phyloP scores from a whole-genome alignment of 2,329 filamentous ascomycete genomes.

The Paraconiothyrium brasiliense region DNA sequence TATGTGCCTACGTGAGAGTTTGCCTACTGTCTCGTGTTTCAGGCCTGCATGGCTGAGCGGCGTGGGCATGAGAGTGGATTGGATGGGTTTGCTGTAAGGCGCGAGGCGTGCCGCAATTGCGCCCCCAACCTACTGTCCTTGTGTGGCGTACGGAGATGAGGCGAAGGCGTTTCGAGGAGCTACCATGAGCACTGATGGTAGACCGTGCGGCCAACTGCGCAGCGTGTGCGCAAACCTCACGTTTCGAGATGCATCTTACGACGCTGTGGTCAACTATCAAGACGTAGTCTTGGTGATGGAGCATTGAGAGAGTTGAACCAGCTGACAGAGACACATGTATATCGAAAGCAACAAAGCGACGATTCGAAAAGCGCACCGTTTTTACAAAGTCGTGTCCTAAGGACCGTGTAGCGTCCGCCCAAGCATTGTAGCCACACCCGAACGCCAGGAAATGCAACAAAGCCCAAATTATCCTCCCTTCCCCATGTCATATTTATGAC shows the following conservation, averaged over 20 bases:
- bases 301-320: no score
- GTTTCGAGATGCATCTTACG: no score
- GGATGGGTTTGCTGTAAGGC: not conserved
- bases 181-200: not conserved
- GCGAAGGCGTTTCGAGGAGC: not conserved
- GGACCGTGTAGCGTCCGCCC: not conserved
- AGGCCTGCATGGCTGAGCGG: not conserved
- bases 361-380: not conserved
- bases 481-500: not conserved
- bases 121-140: not conserved
- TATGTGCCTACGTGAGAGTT: not conserved
- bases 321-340: not conserved
- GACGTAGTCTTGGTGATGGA: no score
- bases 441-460: constrained; percentile 6
- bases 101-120: not conserved
- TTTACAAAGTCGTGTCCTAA: not conserved
- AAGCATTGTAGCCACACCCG: not conserved
- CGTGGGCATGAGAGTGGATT: not conserved
- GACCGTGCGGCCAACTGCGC: no score
- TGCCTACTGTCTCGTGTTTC: constrained; percentile 8
- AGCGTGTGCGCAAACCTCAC: no score
- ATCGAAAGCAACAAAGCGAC: not conserved
- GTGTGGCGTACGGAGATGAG: not conserved
- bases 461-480: not conserved
- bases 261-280: no score